These are phyloP conservation scores for Candida mesenterica DNA, from an alignment of 1,139 yeast genomes.

Conservation along the genomic window DNA sequence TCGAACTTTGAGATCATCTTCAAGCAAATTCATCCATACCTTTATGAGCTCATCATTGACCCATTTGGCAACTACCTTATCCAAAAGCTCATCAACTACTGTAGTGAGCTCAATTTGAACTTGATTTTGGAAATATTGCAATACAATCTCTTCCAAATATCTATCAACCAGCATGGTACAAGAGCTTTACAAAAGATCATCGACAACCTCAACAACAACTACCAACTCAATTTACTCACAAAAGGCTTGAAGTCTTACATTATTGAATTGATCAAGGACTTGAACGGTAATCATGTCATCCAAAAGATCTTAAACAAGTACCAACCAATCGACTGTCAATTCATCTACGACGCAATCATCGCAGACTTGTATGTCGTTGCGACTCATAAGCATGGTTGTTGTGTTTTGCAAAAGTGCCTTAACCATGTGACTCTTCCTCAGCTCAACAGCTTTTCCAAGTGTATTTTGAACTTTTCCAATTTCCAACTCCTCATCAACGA, in stretches of 20 bases:
- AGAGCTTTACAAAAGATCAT: constrained; percentile 48
- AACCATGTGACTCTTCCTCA: constrained; percentile 44
- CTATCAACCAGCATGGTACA: constrained; percentile 47
- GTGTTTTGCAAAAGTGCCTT: constrained; percentile 47
- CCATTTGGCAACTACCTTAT: constrained; percentile 30
- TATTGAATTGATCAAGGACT: constrained; percentile 43
- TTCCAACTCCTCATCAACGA: constrained; percentile 38
- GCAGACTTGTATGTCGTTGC: constrained; percentile 40
- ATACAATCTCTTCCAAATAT: constrained; percentile 42
- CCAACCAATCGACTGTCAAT: constrained; percentile 38
- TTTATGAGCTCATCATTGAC: constrained; percentile 47
- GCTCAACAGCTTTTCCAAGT: constrained; percentile 34
- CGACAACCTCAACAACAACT: constrained; percentile 35
- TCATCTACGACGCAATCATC: constrained; percentile 43
- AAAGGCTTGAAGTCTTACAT: constrained; percentile 56
- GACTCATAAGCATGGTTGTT: constrained; percentile 51
- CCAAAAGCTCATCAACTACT: constrained; percentile 31
- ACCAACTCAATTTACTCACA: constrained; percentile 43
- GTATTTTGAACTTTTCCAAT: constrained; percentile 35
- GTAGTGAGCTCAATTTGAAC: constrained; percentile 37
- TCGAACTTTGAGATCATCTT: constrained; percentile 44
- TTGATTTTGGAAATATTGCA: constrained; percentile 41
- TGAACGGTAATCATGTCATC: constrained; percentile 50
- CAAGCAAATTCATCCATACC: constrained; percentile 34
- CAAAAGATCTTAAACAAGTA: constrained; percentile 47